Evolutionary conservation across 345 rosid species (phyloP), one percentile per base, ranked within the genome.

Genomic region (Gossypium ekmanianum): DNA sequence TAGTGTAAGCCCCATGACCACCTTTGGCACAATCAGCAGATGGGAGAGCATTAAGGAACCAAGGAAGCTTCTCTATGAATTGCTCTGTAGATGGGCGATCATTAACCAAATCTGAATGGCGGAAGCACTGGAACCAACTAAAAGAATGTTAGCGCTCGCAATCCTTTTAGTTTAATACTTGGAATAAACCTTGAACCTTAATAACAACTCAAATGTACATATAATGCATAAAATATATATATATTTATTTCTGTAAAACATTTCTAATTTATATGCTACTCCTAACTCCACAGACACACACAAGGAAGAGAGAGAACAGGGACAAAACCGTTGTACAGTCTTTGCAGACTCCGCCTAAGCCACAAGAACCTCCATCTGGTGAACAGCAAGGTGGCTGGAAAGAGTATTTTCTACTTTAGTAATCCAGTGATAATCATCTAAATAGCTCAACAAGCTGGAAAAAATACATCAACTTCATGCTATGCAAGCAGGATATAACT

Each of bases 11-110:
- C 79, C 97, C 98, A 81, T 87, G 98, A 72, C 98, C 98, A 78
- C 97, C 98, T 87, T 94, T 94, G 57, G 98, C 97, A 86, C 98
- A 94, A 76, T 94, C 98, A 80, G 98, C 94, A 27, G 98, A 94
- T n/a, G 98, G 98, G 79, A 94, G 79, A 27, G 98, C 91, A 80
- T 84, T 80, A 41, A 94, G 92, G 83, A 92, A 92, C 95, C 94
- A 92, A 55, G 97, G 97, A 69, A 92, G 90, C 83, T 94, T 94
- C 83, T 91, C 94, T 82, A 74, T 87, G 65, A 91, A 92, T 73
- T 94, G 98, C 55, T 47, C 71, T 6, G 97, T 92, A 41, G 97
- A 87, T 69, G 95, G 98, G 18, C 97, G 93, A 66, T 82, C 88
- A 43, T 77, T 83, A 79, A 83, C 79, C 81, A 94, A 86, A 80